These are phyloP conservation scores for Ophidiomyces ophidiicola DNA, from an alignment of 2,329 filamentous ascomycete species.

Conservation along the genomic window DNA sequence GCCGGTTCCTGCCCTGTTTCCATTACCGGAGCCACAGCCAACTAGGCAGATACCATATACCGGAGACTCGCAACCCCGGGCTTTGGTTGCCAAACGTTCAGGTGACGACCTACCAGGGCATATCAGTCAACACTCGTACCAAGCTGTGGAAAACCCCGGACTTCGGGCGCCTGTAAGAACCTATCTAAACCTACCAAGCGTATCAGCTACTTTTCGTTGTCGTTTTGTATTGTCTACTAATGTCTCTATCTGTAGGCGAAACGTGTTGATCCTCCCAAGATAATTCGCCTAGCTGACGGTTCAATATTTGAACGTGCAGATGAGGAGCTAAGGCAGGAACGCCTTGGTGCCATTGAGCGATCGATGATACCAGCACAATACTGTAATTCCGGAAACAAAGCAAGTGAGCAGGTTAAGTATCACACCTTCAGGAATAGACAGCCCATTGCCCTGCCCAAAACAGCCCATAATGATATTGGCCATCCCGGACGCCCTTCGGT, in stretches of 20 bases:
- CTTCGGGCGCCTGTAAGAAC: slow-evolving; percentile 3
- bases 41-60: not conserved
- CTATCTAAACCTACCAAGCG: not conserved
- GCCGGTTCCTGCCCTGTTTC: not conserved
- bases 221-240: slow-evolving; percentile 1
- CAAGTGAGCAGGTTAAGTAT: slow-evolving; percentile 10
- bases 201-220: not conserved
- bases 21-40: not conserved
- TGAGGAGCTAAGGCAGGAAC: not conserved
- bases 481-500: slow-evolving; percentile 24
- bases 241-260: slow-evolving; percentile 4
- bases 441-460: not conserved
- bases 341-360: not conserved
- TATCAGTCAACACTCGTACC: not conserved
- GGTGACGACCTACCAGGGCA: not conserved
- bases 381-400: not conserved
- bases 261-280: slow-evolving; percentile 14
- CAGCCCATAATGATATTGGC: not conserved
- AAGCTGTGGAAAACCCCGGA: not conserved
- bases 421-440: not conserved
- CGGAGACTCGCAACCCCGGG: not conserved
- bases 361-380: not conserved
- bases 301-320: slow-evolving; percentile 18
- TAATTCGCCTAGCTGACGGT: slow-evolving; percentile 18
- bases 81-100: not conserved